phyloP scores from a whole-genome alignment of 208 protist species.

The Kentomonas sorsogonicus region DNA sequence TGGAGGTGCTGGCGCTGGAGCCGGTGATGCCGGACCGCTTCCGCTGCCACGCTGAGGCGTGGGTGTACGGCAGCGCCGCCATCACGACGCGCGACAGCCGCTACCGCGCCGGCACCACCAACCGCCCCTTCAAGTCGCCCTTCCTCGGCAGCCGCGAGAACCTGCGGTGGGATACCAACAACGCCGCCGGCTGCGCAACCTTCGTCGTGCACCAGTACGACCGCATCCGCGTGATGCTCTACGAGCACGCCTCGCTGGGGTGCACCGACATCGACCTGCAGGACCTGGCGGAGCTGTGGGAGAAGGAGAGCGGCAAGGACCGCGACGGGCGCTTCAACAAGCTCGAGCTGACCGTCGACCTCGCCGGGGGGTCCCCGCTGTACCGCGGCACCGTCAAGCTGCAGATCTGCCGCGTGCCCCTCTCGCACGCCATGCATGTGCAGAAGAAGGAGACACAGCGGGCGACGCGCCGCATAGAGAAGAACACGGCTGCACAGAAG shows the following conservation, averaged over 20 bases:
- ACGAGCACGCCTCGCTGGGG: constrained; percentile 59
- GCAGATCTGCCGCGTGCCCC: constrained; percentile 37
- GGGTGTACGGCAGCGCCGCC: constrained; percentile 40
- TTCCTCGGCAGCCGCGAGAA: constrained; percentile 41
- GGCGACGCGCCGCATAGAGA: no score
- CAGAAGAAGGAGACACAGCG: constrained; percentile 2
- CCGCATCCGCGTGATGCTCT: constrained; percentile 58
- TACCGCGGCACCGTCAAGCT: constrained; percentile 37
- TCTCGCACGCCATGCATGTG: constrained; percentile 19
- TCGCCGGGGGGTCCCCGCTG: constrained; percentile 12
- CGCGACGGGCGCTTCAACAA: constrained; percentile 19
- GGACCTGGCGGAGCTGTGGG: constrained; percentile 39
- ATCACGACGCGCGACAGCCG: constrained; percentile 14
- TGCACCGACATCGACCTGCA: constrained; percentile 58
- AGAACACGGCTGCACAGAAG: constrained; percentile 11
- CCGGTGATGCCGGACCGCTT: constrained; percentile 62
- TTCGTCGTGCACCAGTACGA: constrained; percentile 76
- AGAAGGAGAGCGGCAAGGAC: constrained; percentile 7
- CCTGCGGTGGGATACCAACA: constrained; percentile 39
- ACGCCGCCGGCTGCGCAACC: constrained; percentile 17
- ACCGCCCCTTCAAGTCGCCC: constrained; percentile 45
- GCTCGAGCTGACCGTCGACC: constrained; percentile 23
- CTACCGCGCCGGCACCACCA: constrained; percentile 21
- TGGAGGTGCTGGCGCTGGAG: constrained; percentile 48
- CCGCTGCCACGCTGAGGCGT: constrained; percentile 65